Base-by-base conservation (phyloP, 345 rosid species). In the Trapa incisa region DNA sequence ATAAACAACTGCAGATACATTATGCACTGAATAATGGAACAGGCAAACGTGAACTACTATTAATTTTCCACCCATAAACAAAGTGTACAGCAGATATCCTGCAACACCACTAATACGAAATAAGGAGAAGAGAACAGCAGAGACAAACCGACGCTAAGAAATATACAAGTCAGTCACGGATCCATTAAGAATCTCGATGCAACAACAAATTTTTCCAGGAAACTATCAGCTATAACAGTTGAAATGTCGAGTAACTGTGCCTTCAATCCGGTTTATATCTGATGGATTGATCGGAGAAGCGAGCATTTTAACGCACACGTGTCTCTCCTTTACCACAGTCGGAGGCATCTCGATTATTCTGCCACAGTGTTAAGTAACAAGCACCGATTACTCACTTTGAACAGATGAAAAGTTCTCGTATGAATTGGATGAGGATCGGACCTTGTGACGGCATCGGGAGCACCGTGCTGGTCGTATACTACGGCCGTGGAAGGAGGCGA, bases 251-350 rank as follows among this genome's bases (percentile, higher is more conserved):
- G 32, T 60, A 43, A 35, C 2, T 33, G 3, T 66, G 86, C 97
- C 96, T 87, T 93, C 86, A 47, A 92, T 92, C 53, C 97, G 79
- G 68, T 92, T 92, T 37, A 92, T 83, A 78, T 89, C 97, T 11
- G 92, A 89, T 7, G 98, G 98, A 76, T 92, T 92, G 69, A 92
- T 86, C 10, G 98, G 97, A 67, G 93, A 76, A 42, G 96, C 98
- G 52, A 92, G 77, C 98, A 92, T 92, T 73, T 77, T 88, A 64
- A 89, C 90, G 69, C 97, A 92, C 50, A 86, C 89, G 68, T 87
- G 89, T 38, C 81, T 80, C 68, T 82, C 91, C 83, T 81, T 88
- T 70, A 88, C 82, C 81, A 82, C 84, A 9, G 86, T 88, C 11
- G 91, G 90, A 42, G 91, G 84, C 52, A 89, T 65, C 80, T 88